These are phyloP conservation scores for Apiotrichum brassicae DNA, from an alignment of 1,284 basidiomycete species.

Conservation along the genomic window DNA sequence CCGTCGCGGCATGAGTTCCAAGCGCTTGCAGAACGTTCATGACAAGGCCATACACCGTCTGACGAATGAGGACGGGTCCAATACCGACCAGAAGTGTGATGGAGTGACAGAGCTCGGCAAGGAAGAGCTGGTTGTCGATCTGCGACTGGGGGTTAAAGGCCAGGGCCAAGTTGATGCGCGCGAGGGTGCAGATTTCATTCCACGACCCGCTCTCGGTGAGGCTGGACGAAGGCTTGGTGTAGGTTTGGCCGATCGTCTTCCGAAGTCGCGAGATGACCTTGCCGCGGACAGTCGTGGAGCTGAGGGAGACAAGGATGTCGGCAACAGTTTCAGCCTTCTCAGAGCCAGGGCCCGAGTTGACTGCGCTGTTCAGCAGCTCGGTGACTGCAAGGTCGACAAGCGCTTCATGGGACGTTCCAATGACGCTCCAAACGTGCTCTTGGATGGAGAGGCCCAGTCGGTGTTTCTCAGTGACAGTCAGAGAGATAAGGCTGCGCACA, in stretches of 20 bases:
- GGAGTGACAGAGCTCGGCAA: conserved; percentile 74
- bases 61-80: conserved; percentile 66
- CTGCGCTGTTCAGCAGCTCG: conserved; percentile 69
- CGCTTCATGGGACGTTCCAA: conserved; percentile 60
- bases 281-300: conserved; percentile 69
- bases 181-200: conserved; percentile 73
- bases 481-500: conserved; percentile 65
- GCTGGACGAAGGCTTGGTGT: conserved; percentile 56
- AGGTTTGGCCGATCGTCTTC: conserved; percentile 69
- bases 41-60: conserved; percentile 71
- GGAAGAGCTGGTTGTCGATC: conserved; percentile 65
- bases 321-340: conserved; percentile 67
- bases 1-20: conserved; percentile 21
- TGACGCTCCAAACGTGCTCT: conserved; percentile 66
- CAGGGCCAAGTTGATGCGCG: conserved; percentile 65
- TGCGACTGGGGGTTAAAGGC: conserved; percentile 61
- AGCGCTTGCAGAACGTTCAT: conserved; percentile 74
- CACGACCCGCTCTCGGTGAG: conserved; percentile 69
- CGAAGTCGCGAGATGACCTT: conserved; percentile 69
- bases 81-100: conserved; percentile 67
- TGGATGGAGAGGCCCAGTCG: conserved; percentile 59
- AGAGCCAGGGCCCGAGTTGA: conserved; percentile 71
- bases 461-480: conserved; percentile 66
- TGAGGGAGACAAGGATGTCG: conserved; percentile 64
- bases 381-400: conserved; percentile 67